A percentile compares a stretch with the other conserved stretches of the same genome.
These are phyloP conservation scores for Globisporangium uncinulatum DNA, from an alignment of 352 stramenopile species.

Conservation along the genomic window DNA sequence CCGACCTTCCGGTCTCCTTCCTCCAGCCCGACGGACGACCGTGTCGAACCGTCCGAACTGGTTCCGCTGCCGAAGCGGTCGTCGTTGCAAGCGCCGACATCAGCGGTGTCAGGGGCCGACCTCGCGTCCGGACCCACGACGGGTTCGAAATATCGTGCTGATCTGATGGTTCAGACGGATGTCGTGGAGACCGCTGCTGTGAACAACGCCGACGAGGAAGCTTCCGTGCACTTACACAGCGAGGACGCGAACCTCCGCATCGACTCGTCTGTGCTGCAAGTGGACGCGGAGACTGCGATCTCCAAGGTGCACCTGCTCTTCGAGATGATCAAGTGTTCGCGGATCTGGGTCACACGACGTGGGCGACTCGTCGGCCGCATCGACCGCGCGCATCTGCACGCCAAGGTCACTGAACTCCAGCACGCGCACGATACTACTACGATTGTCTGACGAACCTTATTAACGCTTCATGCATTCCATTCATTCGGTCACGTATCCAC, in stretches of 20 bases:
- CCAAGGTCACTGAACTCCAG: slow-evolving; percentile 26
- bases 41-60: neutral
- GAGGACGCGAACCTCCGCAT: slow-evolving; percentile 23
- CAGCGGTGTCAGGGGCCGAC: neutral
- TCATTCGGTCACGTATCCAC: too few relatives aligned
- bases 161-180: neutral
- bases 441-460: slow-evolving; percentile 9
- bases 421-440: slow-evolving; percentile 6
- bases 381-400: slow-evolving; percentile 38
- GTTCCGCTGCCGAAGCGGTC: slow-evolving; percentile 2
- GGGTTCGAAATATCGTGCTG: too few relatives aligned
- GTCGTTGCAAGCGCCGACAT: neutral
- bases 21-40: neutral
- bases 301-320: slow-evolving; percentile 70
- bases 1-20: neutral
- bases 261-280: slow-evolving; percentile 49
- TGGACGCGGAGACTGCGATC: slow-evolving; percentile 44
- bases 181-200: neutral
- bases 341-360: slow-evolving; percentile 47
- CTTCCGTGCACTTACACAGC: slow-evolving; percentile 11
- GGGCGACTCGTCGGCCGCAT: slow-evolving; percentile 52
- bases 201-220: neutral
- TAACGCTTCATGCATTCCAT: neutral
- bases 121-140: too few relatives aligned
- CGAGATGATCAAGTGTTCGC: slow-evolving; percentile 65